Evolutionary conservation across 1,139 yeast genomes (phyloP).

Genomic region (Yueomyces sp.): DNA sequence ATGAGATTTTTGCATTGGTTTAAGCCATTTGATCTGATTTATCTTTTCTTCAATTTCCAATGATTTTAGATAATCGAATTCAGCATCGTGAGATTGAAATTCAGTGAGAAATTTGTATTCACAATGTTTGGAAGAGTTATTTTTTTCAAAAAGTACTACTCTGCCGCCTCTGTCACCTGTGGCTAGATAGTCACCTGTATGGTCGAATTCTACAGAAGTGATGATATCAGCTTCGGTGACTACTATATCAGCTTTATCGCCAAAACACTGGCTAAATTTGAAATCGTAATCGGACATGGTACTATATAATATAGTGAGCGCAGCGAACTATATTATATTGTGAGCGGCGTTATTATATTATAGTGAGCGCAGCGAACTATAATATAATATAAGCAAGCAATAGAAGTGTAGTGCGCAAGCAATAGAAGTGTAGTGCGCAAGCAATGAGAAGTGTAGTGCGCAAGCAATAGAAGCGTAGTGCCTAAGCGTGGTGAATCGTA

Average conservation of each 20-base stretch:
- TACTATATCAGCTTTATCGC: slow-evolving; percentile 95
- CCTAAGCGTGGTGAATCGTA: too few relatives aligned
- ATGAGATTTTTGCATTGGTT: slow-evolving; percentile 76
- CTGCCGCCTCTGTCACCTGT: slow-evolving; percentile 99
- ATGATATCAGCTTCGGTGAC: slow-evolving; percentile 97
- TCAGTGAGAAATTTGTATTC: slow-evolving; percentile 95
- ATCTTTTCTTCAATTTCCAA: slow-evolving; percentile 96
- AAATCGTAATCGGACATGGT: slow-evolving; percentile 18
- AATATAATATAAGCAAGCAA: too few relatives aligned
- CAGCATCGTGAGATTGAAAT: slow-evolving; percentile 97
- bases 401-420: neutral
- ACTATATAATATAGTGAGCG: slow-evolving; percentile 3
- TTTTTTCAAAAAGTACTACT: slow-evolving; percentile 89
- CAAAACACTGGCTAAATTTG: slow-evolving; percentile 85
- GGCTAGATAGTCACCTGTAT: slow-evolving; percentile 87
- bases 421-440: neutral
- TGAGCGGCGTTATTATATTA: too few relatives aligned
- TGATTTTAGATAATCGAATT: slow-evolving; percentile 90
- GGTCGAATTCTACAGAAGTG: slow-evolving; percentile 93
- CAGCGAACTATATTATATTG: too few relatives aligned
- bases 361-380: too few relatives aligned
- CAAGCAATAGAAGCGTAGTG: too few relatives aligned
- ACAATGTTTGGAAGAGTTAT: slow-evolving; percentile 55
- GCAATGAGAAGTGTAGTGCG: too few relatives aligned
- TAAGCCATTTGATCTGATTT: slow-evolving; percentile 94